Evolutionary conservation across 2,329 filamentous ascomycete genomes (phyloP).

Genomic region (Peltaster fructicola): DNA sequence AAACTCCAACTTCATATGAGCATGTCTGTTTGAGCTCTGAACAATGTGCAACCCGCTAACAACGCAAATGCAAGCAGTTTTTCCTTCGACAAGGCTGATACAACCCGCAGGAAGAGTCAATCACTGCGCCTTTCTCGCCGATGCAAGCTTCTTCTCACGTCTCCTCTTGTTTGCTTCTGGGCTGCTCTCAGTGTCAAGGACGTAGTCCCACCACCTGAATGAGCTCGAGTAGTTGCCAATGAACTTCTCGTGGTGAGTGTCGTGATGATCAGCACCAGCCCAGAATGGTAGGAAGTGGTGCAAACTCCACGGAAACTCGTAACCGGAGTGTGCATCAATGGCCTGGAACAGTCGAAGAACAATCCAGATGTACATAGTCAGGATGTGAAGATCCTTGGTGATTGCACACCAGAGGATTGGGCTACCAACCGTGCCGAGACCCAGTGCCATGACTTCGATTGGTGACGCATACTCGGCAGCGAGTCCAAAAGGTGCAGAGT

Average conservation of each 20-base stretch:
- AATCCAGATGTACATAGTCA: constrained; percentile 98
- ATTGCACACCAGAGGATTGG: constrained; percentile 72
- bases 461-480: constrained; percentile 96
- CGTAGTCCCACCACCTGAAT: constrained; percentile 98
- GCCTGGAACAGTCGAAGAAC: constrained; percentile 85
- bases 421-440: constrained; percentile 64
- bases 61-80: no score
- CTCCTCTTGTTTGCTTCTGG: constrained; percentile 71
- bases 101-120: no score
- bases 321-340: constrained; percentile 92
- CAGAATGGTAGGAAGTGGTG: constrained; percentile 94
- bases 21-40: no score
- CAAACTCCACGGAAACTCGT: constrained; percentile 95
- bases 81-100: no score
- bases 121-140: constrained; percentile 43
- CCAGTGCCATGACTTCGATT: constrained; percentile 90
- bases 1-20: no score
- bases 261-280: constrained; percentile 93
- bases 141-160: constrained; percentile 57
- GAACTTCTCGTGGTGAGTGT: constrained; percentile 94
- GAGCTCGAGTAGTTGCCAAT: constrained; percentile 95
- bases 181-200: constrained; percentile 83
- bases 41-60: no score
- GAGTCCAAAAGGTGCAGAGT: constrained; percentile 90
- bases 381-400: constrained; percentile 75